Conservation (phyloP, 2,329 filamentous ascomycete species). For the Arthrobotrys sinensis region DNA sequence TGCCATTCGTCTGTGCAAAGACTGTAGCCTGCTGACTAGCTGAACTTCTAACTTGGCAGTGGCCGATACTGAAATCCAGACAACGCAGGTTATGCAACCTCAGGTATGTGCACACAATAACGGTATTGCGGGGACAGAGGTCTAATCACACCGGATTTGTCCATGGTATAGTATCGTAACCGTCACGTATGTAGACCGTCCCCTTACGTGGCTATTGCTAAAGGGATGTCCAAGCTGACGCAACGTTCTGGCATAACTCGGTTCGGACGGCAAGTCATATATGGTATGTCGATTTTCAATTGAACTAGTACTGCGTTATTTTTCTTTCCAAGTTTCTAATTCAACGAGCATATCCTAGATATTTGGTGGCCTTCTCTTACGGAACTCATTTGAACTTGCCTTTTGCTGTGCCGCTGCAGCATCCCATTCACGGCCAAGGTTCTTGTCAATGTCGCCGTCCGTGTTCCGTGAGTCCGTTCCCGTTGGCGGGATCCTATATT, state of each 20-base stretch:
- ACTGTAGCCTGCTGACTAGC: constrained; percentile 4
- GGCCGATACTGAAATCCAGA: constrained; percentile 75
- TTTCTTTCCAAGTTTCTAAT: constrained; percentile 5
- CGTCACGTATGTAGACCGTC: constrained; percentile 50
- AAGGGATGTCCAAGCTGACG: constrained; percentile 25
- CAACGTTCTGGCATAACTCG: not conserved
- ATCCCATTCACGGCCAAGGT: constrained; percentile 78
- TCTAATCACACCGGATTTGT: constrained; percentile 7
- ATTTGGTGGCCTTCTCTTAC: constrained; percentile 81
- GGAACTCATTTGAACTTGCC: constrained; percentile 82
- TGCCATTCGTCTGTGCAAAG: constrained; percentile 15
- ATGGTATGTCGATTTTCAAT: constrained; percentile 46
- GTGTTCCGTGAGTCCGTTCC: constrained; percentile 83
- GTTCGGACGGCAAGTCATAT: constrained; percentile 44
- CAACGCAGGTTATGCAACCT: constrained; percentile 82
- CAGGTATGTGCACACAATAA: constrained; percentile 74
- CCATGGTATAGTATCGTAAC: constrained; percentile 62
- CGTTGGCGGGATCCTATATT: constrained; percentile 80
- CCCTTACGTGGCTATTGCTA: not conserved
- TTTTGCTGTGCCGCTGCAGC: constrained; percentile 82
- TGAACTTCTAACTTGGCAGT: constrained; percentile 66
- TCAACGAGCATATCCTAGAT: constrained; percentile 77
- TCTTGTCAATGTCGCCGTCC: constrained; percentile 80
- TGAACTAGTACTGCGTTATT: not conserved
- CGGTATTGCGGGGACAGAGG: not conserved